Base-by-base conservation (phyloP, 1,284 basidiomycete genomes). In the Cystobasidiaceae sp. region DNA sequence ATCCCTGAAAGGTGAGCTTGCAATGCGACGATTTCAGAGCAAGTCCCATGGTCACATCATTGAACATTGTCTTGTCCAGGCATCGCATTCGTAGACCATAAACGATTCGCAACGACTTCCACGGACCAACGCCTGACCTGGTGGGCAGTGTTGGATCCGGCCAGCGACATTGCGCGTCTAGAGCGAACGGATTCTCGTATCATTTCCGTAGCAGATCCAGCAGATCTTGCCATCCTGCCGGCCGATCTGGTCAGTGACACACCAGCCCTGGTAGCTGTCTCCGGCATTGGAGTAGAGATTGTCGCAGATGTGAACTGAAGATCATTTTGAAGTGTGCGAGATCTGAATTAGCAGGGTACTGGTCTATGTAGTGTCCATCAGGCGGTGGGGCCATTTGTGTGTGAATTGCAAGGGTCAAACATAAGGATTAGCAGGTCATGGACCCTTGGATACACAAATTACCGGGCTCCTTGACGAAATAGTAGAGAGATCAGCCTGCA, bases 1-100 rank as follows among this genome's bases (percentile, higher is more conserved):
- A 11, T 62, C 60, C 4, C 23, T 62, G 9, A 62, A 62, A 54
- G 60, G 60, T 45, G 15, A 33, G 60, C n/a, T 28, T 27, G n/a
- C n/a, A 34, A 33, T 19, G 45, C 15, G 5, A 27, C 25, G 23
- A 17, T 21, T 7, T 2, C 32, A 21, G 19, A 33, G 23, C 21
- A 13, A 46, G 28, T 8, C 27, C 11, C 17, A 1, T 2, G 11
- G 32, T 44, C 21, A 30, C 17, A n/a, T 37, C 21, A 30, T 49
- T 19, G 19, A 13, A 13, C 27, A 28, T 49, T 19, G 5, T 4
- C 30, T 49, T 6, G 27, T 21, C 28, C 50, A 62, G 60, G 60
- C n/a, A 54, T 62, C 34, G 27, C 34, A 2, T 43, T 51, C 13
- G 25, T 52, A 2, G 60, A 25, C 11, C 25, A n/a, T 1, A 8